Conservation (phyloP, 345 rosid species). For the Abelmoschus esculentus region DNA sequence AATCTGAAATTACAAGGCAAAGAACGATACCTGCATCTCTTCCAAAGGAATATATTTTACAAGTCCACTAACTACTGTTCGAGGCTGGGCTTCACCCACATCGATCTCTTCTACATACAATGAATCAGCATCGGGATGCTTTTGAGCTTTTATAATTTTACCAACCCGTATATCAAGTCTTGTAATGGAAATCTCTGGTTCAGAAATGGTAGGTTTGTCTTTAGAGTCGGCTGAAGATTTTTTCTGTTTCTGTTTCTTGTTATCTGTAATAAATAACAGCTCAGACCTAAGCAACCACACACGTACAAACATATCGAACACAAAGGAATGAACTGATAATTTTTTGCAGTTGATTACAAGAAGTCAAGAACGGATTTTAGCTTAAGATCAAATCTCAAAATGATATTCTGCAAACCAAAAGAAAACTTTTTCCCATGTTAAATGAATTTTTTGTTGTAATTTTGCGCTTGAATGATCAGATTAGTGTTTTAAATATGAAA, state of each 20-base stretch:
- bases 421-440: too few relatives aligned
- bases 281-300: neutral
- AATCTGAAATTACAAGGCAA: neutral
- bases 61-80: slow-evolving; percentile 72
- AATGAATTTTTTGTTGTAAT: neutral
- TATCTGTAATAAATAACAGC: slow-evolving; percentile 25
- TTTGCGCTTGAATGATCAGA: neutral
- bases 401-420: neutral
- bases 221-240: slow-evolving; percentile 36
- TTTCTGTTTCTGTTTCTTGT: slow-evolving; percentile 38
- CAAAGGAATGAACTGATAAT: neutral
- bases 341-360: too few relatives aligned
- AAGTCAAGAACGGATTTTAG: neutral
- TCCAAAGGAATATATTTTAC: slow-evolving; percentile 60
- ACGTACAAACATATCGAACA: neutral
- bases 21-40: slow-evolving; percentile 52
- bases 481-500: neutral
- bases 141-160: slow-evolving; percentile 47
- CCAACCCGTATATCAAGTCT: slow-evolving; percentile 70
- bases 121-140: slow-evolving; percentile 68
- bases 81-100: slow-evolving; percentile 49
- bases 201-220: slow-evolving; percentile 26
- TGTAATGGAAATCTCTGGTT: slow-evolving; percentile 48
- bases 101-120: slow-evolving; percentile 69
- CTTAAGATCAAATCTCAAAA: neutral